Percentiles rank a stretch among this genome's conserved stretches.
Evolutionary conservation across 225 moss, liverwort and hornwort genomes (phyloP).

Genomic region (Pseudisothecium myosuroides): DNA sequence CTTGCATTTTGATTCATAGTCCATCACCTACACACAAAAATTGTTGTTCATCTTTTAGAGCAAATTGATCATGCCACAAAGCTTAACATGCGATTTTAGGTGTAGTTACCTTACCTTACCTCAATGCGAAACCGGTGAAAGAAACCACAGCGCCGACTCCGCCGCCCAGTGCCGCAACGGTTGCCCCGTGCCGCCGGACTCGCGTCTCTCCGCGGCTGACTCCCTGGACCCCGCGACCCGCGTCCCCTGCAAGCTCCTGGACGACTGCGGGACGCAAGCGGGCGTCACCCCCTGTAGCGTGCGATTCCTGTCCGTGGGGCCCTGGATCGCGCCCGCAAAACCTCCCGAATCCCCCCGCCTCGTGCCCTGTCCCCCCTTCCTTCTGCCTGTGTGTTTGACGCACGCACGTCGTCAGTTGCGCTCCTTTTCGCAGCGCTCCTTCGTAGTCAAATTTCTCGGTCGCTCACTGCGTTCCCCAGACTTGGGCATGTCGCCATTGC

Average conservation of each 20-base stretch:
- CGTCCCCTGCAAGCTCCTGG: too few relatives aligned
- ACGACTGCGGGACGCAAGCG: neutral
- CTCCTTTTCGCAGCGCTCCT: neutral
- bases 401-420: neutral
- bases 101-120: neutral
- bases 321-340: neutral
- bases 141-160: neutral
- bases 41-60: too few relatives aligned
- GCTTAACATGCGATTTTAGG: too few relatives aligned
- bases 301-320: neutral
- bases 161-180: neutral
- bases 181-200: neutral
- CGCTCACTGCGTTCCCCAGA: neutral
- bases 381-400: neutral
- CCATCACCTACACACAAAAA: too few relatives aligned
- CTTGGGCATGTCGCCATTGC: neutral
- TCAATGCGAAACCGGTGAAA: neutral
- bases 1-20: too few relatives aligned
- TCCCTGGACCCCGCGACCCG: too few relatives aligned
- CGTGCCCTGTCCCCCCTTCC: neutral
- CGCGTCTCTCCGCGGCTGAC: neutral
- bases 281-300: neutral
- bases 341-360: neutral
- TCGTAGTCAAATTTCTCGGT: neutral
- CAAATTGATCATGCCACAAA: too few relatives aligned